These are phyloP conservation scores for Alectoria sarmentosa DNA, from an alignment of 495 filamentous ascomycete genomes.

Conservation along the genomic window DNA sequence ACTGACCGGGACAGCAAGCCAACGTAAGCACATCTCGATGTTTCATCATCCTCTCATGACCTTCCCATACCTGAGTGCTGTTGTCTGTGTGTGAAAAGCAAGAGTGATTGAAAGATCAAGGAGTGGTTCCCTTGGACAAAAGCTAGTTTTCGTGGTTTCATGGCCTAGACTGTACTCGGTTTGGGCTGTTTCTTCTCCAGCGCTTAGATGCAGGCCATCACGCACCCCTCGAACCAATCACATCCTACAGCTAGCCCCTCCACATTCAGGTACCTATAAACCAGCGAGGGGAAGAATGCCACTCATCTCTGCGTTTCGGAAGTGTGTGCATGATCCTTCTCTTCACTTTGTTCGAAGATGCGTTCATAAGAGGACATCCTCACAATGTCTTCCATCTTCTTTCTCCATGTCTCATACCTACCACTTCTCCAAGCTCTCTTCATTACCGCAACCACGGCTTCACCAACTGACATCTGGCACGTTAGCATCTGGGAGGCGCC, in stretches of 20 bases:
- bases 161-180: background rate
- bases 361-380: conserved; percentile 8
- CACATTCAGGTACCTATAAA: conserved; percentile 8
- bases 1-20: background rate
- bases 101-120: background rate
- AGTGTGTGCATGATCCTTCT: conserved; percentile 14
- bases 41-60: no score
- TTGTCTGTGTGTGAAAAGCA: background rate
- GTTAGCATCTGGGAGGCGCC: conserved; percentile 49
- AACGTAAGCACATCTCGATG: background rate
- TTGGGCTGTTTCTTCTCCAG: conserved; percentile 1
- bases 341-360: conserved; percentile 9
- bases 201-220: conserved; percentile 16
- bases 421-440: conserved; percentile 12
- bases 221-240: conserved; percentile 18
- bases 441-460: conserved; percentile 16
- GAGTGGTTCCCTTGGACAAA: background rate
- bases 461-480: conserved; percentile 26
- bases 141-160: conserved; percentile 5
- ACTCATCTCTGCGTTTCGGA: conserved; percentile 6
- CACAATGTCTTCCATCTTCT: conserved; percentile 18
- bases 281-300: conserved; percentile 11
- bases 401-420: conserved; percentile 13
- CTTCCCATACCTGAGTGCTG: no score
- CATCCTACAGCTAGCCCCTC: conserved; percentile 10